These are phyloP conservation scores for Talaromyces wortmannii DNA, from an alignment of 495 filamentous ascomycete genomes.

Conservation along the genomic window DNA sequence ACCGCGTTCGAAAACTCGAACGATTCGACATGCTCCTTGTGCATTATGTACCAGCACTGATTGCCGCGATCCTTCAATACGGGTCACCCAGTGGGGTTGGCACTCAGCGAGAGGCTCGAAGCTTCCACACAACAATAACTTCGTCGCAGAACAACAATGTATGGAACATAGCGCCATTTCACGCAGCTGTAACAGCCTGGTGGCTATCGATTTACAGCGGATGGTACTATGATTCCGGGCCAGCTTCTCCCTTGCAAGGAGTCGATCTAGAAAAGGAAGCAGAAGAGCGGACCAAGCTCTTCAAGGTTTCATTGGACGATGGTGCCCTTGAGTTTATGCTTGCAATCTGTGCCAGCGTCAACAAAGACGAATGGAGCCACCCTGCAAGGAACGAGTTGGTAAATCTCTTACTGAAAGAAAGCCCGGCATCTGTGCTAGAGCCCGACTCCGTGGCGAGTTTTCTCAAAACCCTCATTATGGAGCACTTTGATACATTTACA, in stretches of 20 bases:
- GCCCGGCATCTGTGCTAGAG: slow-evolving; percentile 57
- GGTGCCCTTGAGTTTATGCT: slow-evolving; percentile 90
- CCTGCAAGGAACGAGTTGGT: slow-evolving; percentile 68
- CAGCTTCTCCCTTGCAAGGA: slow-evolving; percentile 42
- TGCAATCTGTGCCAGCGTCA: slow-evolving; percentile 72
- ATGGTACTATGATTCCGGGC: slow-evolving; percentile 68
- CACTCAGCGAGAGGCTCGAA: slow-evolving; percentile 56
- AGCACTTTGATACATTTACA: slow-evolving; percentile 76
- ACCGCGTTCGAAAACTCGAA: slow-evolving; percentile 57
- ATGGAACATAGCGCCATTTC: slow-evolving; percentile 66
- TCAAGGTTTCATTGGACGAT: slow-evolving; percentile 73
- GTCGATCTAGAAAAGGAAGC: slow-evolving; percentile 60
- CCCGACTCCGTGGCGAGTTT: slow-evolving; percentile 50
- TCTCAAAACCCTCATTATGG: slow-evolving; percentile 65
- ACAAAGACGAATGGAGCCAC: slow-evolving; percentile 71
- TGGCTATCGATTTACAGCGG: slow-evolving; percentile 93
- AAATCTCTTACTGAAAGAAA: slow-evolving; percentile 69
- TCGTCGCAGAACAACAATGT: slow-evolving; percentile 52
- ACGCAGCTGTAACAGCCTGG: slow-evolving; percentile 66
- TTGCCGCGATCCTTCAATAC: slow-evolving; percentile 63
- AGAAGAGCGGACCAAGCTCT: slow-evolving; percentile 59
- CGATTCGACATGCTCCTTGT: slow-evolving; percentile 64
- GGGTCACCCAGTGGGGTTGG: slow-evolving; percentile 62
- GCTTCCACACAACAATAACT: slow-evolving; percentile 60
- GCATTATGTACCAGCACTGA: slow-evolving; percentile 73